Base-by-base conservation (phyloP, 2,329 filamentous ascomycete genomes). In the Fusarium armeniacum region DNA sequence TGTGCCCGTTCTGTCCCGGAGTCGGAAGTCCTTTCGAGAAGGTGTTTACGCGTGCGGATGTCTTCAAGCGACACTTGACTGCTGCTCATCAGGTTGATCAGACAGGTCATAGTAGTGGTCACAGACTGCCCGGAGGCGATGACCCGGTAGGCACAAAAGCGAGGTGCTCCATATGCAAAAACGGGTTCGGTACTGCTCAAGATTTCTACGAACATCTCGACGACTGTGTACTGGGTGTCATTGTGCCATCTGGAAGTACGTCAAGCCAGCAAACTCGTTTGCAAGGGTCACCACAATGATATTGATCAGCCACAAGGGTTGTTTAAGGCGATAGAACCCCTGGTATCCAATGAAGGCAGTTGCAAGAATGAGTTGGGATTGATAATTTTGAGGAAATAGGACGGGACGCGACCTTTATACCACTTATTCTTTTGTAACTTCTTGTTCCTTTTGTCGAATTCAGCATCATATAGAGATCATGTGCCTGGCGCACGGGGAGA, bases 171-270 rank as follows among this genome's bases (percentile, higher is more conserved):
- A 98, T 96, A 69, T 98, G 95, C 80, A 87, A 89, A 43, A 93
- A 89, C 10, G 82, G 83, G 16, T 98, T 97, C 78, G 86, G 86
- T 71, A 95, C 91, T 65, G 93, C 95, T 4, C 95, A 98, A 80
- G 95, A 98, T 76, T 98, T 98, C 82, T 98, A 98, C 79, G 95
- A 98, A 82, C 95, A 98, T 84, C 84, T 98, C 71, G 95, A 91
- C 70, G 87, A 89, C 71, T 89, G 87, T 57, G 86, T 89, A 35
- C 80, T 89, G 44, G 86, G 86, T 52, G 86, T 87, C 18, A 87
- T 89, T 54, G 85, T 88, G 16, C 85, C 67, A 32, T 56, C 86
- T 16, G 28, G 60, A 45, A 62, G 40, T 47, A 54, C 58, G 60
- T 33, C 58, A 51, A 41, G 47, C 44, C 61, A 56, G 15, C 67